Conservation (phyloP, 2,329 filamentous ascomycete genomes). For the Hypoxylon sp. region DNA sequence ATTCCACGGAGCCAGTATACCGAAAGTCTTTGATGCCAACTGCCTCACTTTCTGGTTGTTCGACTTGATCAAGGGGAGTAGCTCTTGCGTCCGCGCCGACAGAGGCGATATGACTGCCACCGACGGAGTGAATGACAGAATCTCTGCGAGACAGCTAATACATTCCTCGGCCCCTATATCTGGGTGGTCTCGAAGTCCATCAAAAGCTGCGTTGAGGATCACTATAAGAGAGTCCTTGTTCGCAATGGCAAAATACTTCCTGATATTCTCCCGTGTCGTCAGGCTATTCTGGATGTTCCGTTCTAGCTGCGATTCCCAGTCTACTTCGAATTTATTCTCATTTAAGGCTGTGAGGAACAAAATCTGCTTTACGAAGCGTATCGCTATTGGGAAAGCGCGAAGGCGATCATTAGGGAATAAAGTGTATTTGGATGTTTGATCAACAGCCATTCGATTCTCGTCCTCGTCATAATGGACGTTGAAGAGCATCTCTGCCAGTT, state of each 20-base stretch:
- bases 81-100: conserved; percentile 62
- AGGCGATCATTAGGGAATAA: conserved; percentile 62
- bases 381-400: conserved; percentile 75
- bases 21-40: conserved; percentile 78
- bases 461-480: conserved; percentile 44
- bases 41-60: conserved; percentile 79
- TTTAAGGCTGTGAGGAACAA: conserved; percentile 66
- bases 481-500: conserved; percentile 68
- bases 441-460: conserved; percentile 56
- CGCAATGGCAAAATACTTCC: conserved; percentile 64
- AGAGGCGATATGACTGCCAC: conserved; percentile 56
- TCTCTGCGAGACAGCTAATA: conserved; percentile 50
- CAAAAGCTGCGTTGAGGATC: conserved; percentile 70
- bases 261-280: conserved; percentile 72
- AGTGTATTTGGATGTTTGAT: conserved; percentile 57
- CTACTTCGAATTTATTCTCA: conserved; percentile 75
- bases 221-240: conserved; percentile 59
- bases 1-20: conserved; percentile 81
- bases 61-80: conserved; percentile 75
- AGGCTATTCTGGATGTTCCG: conserved; percentile 79
- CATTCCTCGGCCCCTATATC: conserved; percentile 56
- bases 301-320: conserved; percentile 88
- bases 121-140: conserved; percentile 53
- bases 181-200: conserved; percentile 66
- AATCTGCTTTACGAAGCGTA: conserved; percentile 75